Conservation (phyloP, 2,329 filamentous ascomycete species). For the Dendryphion nanum region DNA sequence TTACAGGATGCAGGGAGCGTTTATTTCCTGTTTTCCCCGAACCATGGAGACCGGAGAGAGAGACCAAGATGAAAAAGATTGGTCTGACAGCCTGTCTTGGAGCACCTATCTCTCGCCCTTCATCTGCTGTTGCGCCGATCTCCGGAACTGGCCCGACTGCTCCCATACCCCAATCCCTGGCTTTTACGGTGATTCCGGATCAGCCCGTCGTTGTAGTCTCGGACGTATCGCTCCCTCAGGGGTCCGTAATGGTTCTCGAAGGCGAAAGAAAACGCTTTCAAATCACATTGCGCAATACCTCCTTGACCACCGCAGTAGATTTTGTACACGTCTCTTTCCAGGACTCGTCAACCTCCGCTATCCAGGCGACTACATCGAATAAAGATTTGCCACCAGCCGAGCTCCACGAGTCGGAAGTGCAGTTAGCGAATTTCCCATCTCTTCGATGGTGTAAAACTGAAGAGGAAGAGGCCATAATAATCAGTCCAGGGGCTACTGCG, state of each 20-base stretch:
- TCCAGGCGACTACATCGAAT: conserved; percentile 72
- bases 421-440: conserved; percentile 70
- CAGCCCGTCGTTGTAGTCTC: conserved; percentile 78
- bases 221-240: conserved; percentile 75
- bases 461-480: conserved; percentile 50
- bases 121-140: conserved; percentile 27
- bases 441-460: conserved; percentile 51
- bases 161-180: conserved; percentile 47
- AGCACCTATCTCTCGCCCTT: conserved; percentile 51
- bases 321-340: conserved; percentile 86
- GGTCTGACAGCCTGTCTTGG: conserved; percentile 52
- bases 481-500: conserved; percentile 64
- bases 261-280: conserved; percentile 78
- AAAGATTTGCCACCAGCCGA: conserved; percentile 77
- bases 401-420: conserved; percentile 81
- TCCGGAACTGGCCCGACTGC: conserved; percentile 9
- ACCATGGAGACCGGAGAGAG: conserved; percentile 69
- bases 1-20: conserved; percentile 78
- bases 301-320: conserved; percentile 68
- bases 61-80: conserved; percentile 73
- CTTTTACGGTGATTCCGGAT: conserved; percentile 71
- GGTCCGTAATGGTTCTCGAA: conserved; percentile 87
- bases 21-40: conserved; percentile 80
- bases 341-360: conserved; percentile 76
- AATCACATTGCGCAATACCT: conserved; percentile 77